phyloP scores from a whole-genome alignment of 2,329 filamentous ascomycete genomes.

The Colletotrichum horii region DNA sequence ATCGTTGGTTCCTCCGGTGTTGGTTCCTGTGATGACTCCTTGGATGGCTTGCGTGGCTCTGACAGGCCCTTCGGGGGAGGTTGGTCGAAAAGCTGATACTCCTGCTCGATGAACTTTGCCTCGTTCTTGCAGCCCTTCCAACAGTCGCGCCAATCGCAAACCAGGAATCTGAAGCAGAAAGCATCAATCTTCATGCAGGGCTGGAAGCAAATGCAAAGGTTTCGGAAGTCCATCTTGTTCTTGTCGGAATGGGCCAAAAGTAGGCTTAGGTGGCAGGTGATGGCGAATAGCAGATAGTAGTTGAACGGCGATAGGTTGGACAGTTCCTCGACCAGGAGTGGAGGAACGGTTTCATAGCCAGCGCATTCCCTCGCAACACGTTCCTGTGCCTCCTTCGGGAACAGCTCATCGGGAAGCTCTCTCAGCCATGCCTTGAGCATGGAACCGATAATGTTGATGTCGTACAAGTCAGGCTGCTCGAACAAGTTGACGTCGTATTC shows the following conservation, averaged over 20 bases:
- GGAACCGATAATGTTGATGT: slow-evolving; percentile 95
- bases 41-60: slow-evolving; percentile 30
- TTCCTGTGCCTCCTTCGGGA: slow-evolving; percentile 84
- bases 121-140: slow-evolving; percentile 97
- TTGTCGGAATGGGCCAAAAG: slow-evolving; percentile 90
- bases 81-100: slow-evolving; percentile 66
- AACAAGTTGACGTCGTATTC: slow-evolving; percentile 92
- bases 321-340: slow-evolving; percentile 87
- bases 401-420: slow-evolving; percentile 91
- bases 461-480: slow-evolving; percentile 84
- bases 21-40: slow-evolving; percentile 14
- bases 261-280: slow-evolving; percentile 93
- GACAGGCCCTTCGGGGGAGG: slow-evolving; percentile 57
- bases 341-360: slow-evolving; percentile 80
- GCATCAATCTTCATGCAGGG: slow-evolving; percentile 96
- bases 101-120: slow-evolving; percentile 75
- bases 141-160: slow-evolving; percentile 94
- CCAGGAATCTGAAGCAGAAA: slow-evolving; percentile 93
- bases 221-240: slow-evolving; percentile 98
- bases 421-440: slow-evolving; percentile 97
- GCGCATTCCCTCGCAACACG: slow-evolving; percentile 80
- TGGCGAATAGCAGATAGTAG: slow-evolving; percentile 96
- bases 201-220: slow-evolving; percentile 95
- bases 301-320: slow-evolving; percentile 96
- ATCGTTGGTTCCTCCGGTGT: slow-evolving; percentile 25